Conservation (phyloP, 768 basidiomycete species). For the Hypholoma fasciculare region DNA sequence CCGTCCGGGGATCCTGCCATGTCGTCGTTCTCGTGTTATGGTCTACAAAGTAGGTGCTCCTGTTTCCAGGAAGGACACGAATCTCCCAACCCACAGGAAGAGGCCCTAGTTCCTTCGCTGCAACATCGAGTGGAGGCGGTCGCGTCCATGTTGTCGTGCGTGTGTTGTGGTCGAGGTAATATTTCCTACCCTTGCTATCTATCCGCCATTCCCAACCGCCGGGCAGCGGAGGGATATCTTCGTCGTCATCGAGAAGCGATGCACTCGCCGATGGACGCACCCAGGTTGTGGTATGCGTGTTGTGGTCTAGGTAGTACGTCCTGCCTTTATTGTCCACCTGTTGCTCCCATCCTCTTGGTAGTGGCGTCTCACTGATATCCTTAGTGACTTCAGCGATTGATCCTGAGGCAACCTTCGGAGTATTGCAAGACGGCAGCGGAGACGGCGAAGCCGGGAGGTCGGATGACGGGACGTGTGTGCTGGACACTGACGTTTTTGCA, state of each 20-base stretch:
- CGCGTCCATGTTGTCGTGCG: slow-evolving; percentile 23
- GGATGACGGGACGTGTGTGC: slow-evolving; percentile 1
- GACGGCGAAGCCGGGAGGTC: neutral
- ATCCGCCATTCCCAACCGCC: slow-evolving; percentile 21
- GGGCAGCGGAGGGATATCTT: slow-evolving; percentile 12
- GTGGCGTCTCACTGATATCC: slow-evolving; percentile 6
- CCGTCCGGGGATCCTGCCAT: slow-evolving; percentile 94
- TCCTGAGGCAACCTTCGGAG: slow-evolving; percentile 58
- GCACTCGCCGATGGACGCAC: slow-evolving; percentile 35
- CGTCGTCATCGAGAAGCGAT: slow-evolving; percentile 16
- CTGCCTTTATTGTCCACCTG: slow-evolving; percentile 48
- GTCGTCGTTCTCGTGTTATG: slow-evolving; percentile 86
- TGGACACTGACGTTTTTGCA: slow-evolving; percentile 1
- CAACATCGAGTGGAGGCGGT: slow-evolving; percentile 28
- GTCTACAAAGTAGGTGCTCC: slow-evolving; percentile 61
- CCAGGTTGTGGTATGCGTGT: slow-evolving; percentile 78
- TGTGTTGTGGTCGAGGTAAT: slow-evolving; percentile 23
- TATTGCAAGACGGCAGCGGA: neutral
- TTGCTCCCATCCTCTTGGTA: slow-evolving; percentile 24
- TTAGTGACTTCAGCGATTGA: neutral
- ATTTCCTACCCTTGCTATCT: slow-evolving; percentile 19
- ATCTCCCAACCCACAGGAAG: slow-evolving; percentile 88
- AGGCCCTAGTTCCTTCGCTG: slow-evolving; percentile 36
- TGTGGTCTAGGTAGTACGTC: slow-evolving; percentile 86
- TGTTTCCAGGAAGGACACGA: slow-evolving; percentile 77